A percentile compares a stretch with the other conserved stretches of the same genome.
These are phyloP conservation scores for Xylariaceae sp. DNA, from an alignment of 2,329 filamentous ascomycete genomes.

Conservation along the genomic window DNA sequence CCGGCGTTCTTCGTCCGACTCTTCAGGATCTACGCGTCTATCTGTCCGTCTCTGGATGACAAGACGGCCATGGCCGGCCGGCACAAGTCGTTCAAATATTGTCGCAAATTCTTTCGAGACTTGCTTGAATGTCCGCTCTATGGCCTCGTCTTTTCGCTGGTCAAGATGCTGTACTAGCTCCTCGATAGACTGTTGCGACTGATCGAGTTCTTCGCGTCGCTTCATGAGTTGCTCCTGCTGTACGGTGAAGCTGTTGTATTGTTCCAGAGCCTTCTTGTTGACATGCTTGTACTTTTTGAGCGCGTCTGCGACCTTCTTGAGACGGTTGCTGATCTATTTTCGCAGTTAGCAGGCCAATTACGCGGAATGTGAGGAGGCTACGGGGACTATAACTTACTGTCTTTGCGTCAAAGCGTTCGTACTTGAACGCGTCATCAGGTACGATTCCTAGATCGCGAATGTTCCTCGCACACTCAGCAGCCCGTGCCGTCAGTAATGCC, in stretches of 20 bases:
- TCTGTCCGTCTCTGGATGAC: slow-evolving; percentile 91
- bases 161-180: slow-evolving; percentile 90
- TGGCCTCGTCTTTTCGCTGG: slow-evolving; percentile 93
- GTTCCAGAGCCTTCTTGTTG: slow-evolving; percentile 99
- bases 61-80: slow-evolving; percentile 82
- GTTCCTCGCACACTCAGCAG: slow-evolving; percentile 75
- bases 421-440: slow-evolving; percentile 91
- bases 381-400: slow-evolving; percentile 47
- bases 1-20: slow-evolving; percentile 63
- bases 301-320: slow-evolving; percentile 87
- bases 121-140: slow-evolving; percentile 97
- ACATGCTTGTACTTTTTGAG: slow-evolving; percentile 96
- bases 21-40: slow-evolving; percentile 55
- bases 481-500: slow-evolving; percentile 68
- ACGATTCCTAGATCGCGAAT: slow-evolving; percentile 91
- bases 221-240: slow-evolving; percentile 83
- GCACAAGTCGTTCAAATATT: slow-evolving; percentile 92
- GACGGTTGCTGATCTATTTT: slow-evolving; percentile 54
- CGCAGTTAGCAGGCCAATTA: slow-evolving; percentile 16
- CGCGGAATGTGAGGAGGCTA: background rate
- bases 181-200: slow-evolving; percentile 79
- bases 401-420: slow-evolving; percentile 74
- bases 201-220: slow-evolving; percentile 80
- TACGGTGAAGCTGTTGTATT: slow-evolving; percentile 94
- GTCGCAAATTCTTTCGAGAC: slow-evolving; percentile 88